phyloP scores from a whole-genome alignment of 163 green algal genomes.

The Chloromonas sp. region DNA sequence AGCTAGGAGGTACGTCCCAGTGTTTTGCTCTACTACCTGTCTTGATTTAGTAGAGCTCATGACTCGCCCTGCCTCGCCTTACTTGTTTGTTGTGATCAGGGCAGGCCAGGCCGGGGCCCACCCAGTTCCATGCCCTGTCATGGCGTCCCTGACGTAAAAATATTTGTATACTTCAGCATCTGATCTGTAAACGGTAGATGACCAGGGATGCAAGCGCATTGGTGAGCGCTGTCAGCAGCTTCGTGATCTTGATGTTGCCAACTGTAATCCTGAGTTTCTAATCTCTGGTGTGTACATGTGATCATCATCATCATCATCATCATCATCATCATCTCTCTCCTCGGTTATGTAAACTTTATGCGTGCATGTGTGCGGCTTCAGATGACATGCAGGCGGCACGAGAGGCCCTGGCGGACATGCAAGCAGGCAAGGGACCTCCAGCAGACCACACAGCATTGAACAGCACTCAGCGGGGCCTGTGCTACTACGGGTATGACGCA shows the following conservation, averaged over 20 bases:
- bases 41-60: neutral
- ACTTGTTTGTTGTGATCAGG: no score
- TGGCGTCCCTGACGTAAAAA: neutral
- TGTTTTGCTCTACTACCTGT: no score
- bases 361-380: neutral
- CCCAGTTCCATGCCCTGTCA: neutral
- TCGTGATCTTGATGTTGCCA: no score
- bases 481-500: conserved; percentile 18
- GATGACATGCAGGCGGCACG: conserved; percentile 1
- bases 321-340: no score
- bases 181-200: neutral
- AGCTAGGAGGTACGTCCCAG: neutral
- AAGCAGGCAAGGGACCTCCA: no score
- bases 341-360: neutral
- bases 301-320: no score
- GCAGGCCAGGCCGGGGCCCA: neutral
- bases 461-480: neutral
- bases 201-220: neutral
- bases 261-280: no score
- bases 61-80: neutral
- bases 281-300: no score
- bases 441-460: no score
- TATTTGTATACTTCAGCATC: no score
- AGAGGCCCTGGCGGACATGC: neutral
- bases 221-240: no score